Base-by-base conservation (phyloP, 345 rosid species). In the Populus simonii region DNA sequence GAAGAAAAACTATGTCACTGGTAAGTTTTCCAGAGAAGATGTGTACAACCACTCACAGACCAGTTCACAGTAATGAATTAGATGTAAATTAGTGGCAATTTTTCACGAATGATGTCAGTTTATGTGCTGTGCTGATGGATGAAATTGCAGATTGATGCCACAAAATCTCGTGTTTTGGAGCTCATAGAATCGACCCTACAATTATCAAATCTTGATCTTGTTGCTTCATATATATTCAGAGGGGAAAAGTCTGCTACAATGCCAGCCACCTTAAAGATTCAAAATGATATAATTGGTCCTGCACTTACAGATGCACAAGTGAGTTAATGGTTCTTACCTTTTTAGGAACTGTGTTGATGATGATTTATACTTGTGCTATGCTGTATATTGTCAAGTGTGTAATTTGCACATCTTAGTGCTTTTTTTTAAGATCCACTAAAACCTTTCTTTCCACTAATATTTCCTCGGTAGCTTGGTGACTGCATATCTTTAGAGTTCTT, bases 191-290 rank as follows among this genome's bases (percentile, higher is more conserved):
- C 94, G 74, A 96, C 94, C 68, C 78, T 96, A 75, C 90, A 86
- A 77, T 74, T 93, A 75, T 92, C 99, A 82, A 96, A 90, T 85
- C 80, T 92, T 72, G 94, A 93, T 91, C 81, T 92, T 76, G 96
- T 85, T 20, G 82, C 86, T 43, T 77, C 93, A 51, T 90, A 88
- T 77, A 70, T 89, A 12, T 86, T 93, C 68, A 87, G 83, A 86
- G 91, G 91, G 68, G 94, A 82, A 61, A 89, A 86, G 2, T 81
- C 96, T 53, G 72, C 87, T 61, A 33, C 74, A 71, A 77, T 79
- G 75, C 88, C 92, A n/a, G 82, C 93, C 80, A 84, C 90, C 57
- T 86, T 88, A 76, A 86, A 84, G 87, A 84, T 91, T 83, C 88
- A 88, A 76, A 83, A 85, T 71, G 96, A 96, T 75, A 89, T 91